Conservation (phyloP, 306 rosid genomes). For the Geum urbanum region DNA sequence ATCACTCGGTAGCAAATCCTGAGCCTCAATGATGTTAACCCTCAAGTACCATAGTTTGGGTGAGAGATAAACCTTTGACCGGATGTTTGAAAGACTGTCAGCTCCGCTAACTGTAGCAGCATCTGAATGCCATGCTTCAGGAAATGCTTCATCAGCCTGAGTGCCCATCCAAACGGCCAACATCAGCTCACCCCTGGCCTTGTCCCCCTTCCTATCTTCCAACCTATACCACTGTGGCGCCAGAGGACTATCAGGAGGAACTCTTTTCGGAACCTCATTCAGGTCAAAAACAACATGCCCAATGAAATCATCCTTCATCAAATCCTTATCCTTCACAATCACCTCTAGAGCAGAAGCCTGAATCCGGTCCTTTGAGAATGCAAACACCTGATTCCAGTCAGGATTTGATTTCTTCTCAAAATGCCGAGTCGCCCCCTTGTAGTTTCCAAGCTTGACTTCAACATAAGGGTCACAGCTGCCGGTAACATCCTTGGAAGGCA, state of each 20-base stretch:
- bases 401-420: constrained; percentile 93
- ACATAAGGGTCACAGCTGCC: constrained; percentile 94
- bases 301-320: constrained; percentile 80
- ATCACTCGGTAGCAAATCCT: constrained; percentile 68
- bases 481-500: constrained; percentile 76
- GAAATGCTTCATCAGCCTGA: constrained; percentile 96
- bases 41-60: constrained; percentile 98
- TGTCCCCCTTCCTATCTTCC: constrained; percentile 64
- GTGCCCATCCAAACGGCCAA: constrained; percentile 99
- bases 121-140: constrained; percentile 98
- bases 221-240: constrained; percentile 95
- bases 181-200: constrained; percentile 89
- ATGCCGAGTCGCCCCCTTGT: constrained; percentile 87
- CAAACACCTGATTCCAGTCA: constrained; percentile 93
- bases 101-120: constrained; percentile 82
- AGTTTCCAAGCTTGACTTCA: constrained; percentile 89
- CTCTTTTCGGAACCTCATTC: constrained; percentile 84
- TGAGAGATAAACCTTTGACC: constrained; percentile 91
- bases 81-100: constrained; percentile 79
- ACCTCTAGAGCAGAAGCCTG: constrained; percentile 87
- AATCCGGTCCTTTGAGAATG: constrained; percentile 81
- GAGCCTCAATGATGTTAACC: constrained; percentile 96
- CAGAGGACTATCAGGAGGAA: constrained; percentile 91
- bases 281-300: constrained; percentile 75
- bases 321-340: constrained; percentile 83